Conservation (phyloP, 129 eudicot genomes). For the Mikania micrantha region DNA sequence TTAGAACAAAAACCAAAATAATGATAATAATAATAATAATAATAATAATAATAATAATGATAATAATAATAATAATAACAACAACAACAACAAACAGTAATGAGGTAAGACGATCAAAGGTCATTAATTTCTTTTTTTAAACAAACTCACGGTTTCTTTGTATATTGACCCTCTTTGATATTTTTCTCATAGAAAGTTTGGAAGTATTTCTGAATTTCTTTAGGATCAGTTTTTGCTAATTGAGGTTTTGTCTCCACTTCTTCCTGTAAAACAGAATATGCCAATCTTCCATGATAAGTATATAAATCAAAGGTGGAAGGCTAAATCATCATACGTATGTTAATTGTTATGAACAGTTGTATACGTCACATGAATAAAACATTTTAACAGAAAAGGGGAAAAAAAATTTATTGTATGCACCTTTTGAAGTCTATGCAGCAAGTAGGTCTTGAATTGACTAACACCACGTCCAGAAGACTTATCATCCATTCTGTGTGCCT, state of each 20-base stretch:
- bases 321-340: neutral
- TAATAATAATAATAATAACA: too few species aligned
- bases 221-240: constrained; percentile 61
- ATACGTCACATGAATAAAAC: neutral
- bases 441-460: constrained; percentile 91
- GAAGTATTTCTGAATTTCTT: constrained; percentile 82
- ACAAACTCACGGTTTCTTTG: constrained; percentile 83
- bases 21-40: too few species aligned
- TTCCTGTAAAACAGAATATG: constrained; percentile 49
- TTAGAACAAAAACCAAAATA: neutral
- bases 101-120: neutral
- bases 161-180: constrained; percentile 74
- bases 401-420: constrained; percentile 26
- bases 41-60: too few species aligned
- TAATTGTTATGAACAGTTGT: neutral
- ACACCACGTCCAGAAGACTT: constrained; percentile 87
- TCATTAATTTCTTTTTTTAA: neutral
- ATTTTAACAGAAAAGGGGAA: neutral
- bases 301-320: neutral
- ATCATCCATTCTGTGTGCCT: constrained; percentile 80
- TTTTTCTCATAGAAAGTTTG: constrained; percentile 64
- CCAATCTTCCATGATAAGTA: neutral
- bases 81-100: constrained; percentile 7
- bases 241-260: constrained; percentile 48
- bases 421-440: constrained; percentile 72